Base-by-base conservation (phyloP, 2,329 filamentous ascomycete genomes). In the Sclerotinia nivalis region DNA sequence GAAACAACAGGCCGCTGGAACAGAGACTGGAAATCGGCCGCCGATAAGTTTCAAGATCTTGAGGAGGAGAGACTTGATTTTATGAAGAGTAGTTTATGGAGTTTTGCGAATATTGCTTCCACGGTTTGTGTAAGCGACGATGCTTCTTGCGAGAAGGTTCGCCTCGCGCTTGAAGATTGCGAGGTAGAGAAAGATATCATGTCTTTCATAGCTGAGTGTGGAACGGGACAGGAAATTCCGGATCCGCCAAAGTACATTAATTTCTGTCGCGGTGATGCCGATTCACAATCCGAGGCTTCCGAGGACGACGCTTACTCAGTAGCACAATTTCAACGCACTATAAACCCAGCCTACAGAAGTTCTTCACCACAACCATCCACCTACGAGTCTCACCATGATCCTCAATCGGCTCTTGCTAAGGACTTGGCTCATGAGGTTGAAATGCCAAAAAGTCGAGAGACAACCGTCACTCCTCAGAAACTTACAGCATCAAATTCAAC, bases 231-330 rank as follows among this genome's bases (percentile, higher is more conserved):
- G 80, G 96, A 99, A 80, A 99, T 99, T 60, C 96, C 96, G 1
- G 96, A 97, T 79, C 89, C 96, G 34, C 96, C 96, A 56, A 97
- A 93, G 80, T 99, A 97, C 80, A 97, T 99, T 87, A 97, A 99
- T 83, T 99, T 98, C 80, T 96, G 93, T 79, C 91, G 96, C 15
- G 96, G 95, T 22, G 94, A 97, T 79, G 82, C 90, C 59, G 96
- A 99, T 75, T 89, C 88, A 50, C 88, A 89, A 74, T 97, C 95
- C 1, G 93, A 96, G 72, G 84, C 87, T 15, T 95, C 92, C 0
- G 93, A 97, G 31, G 94, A 97, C 73, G 93, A 94, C 6, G 89
- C 87, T 75, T 99, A 97, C 78, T 97, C 93, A 0, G 93, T 99
- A 18, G 96, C 96, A 5, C 95, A 99, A 78, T 99, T 98, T 77